Base-by-base conservation (phyloP, 495 filamentous ascomycete genomes). In the Pyronema domesticum region DNA sequence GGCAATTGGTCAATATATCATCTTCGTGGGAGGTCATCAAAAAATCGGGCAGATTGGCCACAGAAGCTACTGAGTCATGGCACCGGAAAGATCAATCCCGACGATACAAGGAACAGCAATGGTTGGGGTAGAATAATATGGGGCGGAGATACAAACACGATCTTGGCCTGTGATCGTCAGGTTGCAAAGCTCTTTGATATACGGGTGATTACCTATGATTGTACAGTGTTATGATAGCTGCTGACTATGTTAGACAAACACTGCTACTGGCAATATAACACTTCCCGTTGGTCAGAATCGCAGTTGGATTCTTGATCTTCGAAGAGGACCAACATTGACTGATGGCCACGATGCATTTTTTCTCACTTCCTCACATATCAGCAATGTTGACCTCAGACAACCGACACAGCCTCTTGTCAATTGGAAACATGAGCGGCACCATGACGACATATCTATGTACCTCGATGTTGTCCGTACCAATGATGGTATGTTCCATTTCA, bases 1-100 rank as follows among this genome's bases (percentile, higher is more conserved):
- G 88, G 86, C 0, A 70, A 71, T 35, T 95, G 89, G 89, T 80
- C 70, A 59, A 65, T 93, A 3, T 93, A 82, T 80, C 76, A 86
- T 54, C 67, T 93, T 37, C 68, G 69, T 37, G 71, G 73, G 17
- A 58, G 65, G 1, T 67, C 71, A 42, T 65, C 55, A 34, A 51
- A 61, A 39, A 39, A 30, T 37, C 44, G 46, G 7, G 42, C 8
- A 7, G 43, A 37, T 9, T 53, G n/a, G 15, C 35, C 35, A 14
- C 7, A 40, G 11, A 40, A 10, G 17, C 14, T 53, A 13, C 19
- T n/a, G 11, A 40, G 50, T 44, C 46, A 36, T 37, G 45, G 45
- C n/a, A 50, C 19, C 9, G 61, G 61, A 0, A 18, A n/a, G 14
- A 46, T 62, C n/a, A 37, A 56, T 0, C 7, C 35, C 5, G 42